Evolutionary conservation across 805 yeast species (phyloP).

Genomic region (Naumovozyma castellii): DNA sequence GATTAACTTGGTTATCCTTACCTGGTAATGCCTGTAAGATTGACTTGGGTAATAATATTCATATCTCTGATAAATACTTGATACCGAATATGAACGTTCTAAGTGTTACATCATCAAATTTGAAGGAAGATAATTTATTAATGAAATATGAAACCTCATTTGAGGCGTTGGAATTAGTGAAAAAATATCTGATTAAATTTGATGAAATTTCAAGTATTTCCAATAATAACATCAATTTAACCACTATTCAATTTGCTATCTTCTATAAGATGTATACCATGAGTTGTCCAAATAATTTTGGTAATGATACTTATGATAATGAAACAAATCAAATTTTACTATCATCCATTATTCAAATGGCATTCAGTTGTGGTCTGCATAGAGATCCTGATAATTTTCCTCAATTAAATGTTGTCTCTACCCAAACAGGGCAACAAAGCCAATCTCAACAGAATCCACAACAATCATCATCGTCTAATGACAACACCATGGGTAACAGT

Average conservation of each 20-base stretch:
- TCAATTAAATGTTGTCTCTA: conserved; percentile 28
- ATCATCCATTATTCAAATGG: conserved; percentile 57
- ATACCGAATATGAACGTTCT: conserved; percentile 3
- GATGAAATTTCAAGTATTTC: conserved; percentile 29
- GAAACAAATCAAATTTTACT: conserved; percentile 48
- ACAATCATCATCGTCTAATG: conserved; percentile 3
- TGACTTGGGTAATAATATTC: conserved; percentile 17
- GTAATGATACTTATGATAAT: conserved; percentile 35
- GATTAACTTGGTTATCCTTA: conserved; percentile 48
- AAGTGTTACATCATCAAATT: conserved; percentile 17
- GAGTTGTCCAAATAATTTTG: conserved; percentile 36
- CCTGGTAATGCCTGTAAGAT: conserved; percentile 35
- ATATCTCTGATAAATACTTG: conserved; percentile 4
- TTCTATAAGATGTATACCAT: conserved; percentile 47
- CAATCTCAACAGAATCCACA: conserved; percentile 4
- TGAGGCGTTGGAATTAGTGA: conserved; percentile 20
- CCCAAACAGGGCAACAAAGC: conserved; percentile 6
- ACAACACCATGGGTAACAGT: background rate
- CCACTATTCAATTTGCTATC: conserved; percentile 49
- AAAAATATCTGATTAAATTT: conserved; percentile 26
- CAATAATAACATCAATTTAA: conserved; percentile 26
- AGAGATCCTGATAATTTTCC: conserved; percentile 54
- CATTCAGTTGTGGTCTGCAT: conserved; percentile 54
- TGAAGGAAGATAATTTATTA: conserved; percentile 24
- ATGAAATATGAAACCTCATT: conserved; percentile 24